These are phyloP conservation scores for Ceratobasidium papillatum DNA, from an alignment of 1,284 basidiomycete genomes.

Conservation along the genomic window DNA sequence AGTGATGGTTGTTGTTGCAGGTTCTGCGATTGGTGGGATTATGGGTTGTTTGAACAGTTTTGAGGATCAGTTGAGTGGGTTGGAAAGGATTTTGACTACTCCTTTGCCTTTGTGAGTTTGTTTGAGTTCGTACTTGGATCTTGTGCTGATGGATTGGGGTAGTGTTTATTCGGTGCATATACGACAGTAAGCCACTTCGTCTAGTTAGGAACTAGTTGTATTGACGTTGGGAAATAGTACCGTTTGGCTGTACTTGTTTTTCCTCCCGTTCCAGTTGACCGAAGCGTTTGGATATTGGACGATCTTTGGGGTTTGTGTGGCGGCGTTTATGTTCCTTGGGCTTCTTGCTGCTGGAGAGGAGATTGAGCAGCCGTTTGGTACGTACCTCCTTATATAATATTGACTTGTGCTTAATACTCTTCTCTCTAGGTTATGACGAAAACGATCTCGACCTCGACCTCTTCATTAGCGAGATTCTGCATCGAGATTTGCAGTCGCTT, in stretches of 20 bases:
- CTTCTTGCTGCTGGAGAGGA: constrained; percentile 64
- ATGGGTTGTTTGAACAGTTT: constrained; percentile 60
- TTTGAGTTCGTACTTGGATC: background rate
- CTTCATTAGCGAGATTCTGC: constrained; percentile 40
- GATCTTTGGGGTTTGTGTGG: constrained; percentile 66
- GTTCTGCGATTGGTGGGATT: constrained; percentile 62
- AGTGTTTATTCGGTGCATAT: constrained; percentile 64
- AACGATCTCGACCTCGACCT: constrained; percentile 70
- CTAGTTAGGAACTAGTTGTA: constrained; percentile 3
- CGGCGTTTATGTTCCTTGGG: constrained; percentile 72
- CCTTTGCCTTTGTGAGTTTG: constrained; percentile 67
- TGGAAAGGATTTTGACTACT: constrained; percentile 69
- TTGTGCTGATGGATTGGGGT: constrained; percentile 29
- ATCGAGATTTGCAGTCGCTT: constrained; percentile 25
- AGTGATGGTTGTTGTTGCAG: constrained; percentile 48
- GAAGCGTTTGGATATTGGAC: constrained; percentile 66
- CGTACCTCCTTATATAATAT: constrained; percentile 44
- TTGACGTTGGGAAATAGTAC: constrained; percentile 55
- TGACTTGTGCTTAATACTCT: background rate
- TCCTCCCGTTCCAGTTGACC: constrained; percentile 72
- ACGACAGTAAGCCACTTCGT: constrained; percentile 51
- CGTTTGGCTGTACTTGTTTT: constrained; percentile 73
- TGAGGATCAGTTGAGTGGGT: constrained; percentile 63
- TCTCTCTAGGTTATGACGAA: constrained; percentile 63
- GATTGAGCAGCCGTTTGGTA: constrained; percentile 69